Base-by-base conservation (phyloP, 2,329 filamentous ascomycete genomes). In the Trichoderma polysporum region DNA sequence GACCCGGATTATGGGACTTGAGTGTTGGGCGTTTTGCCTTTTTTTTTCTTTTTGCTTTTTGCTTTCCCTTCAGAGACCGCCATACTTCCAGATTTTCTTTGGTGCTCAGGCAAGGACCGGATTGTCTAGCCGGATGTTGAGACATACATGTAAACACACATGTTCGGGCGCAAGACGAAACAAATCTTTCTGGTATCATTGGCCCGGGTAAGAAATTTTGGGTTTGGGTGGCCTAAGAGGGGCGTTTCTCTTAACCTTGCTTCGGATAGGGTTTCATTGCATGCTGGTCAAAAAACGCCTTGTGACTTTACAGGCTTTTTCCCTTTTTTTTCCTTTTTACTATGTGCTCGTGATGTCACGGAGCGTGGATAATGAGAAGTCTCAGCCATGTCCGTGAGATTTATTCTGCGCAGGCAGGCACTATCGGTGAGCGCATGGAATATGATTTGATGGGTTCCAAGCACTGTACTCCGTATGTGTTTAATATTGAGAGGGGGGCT, bases 371-470 rank as follows among this genome's bases (percentile, higher is more conserved):
- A n/a, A 27, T 45, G 33, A 53, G 35, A 45, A 53, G 50, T 22
- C 47, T 41, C 59, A 52, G 31, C 27, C 35, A 41, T 59, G 10
- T 59, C 29, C 33, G 27, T 33, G 56, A 39, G 17, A 25, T 37
- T 35, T 22, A n/a, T 33, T 25, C 56, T 47, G 56, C 58, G 37
- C 45, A 64, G 27, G 22, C 39, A 45, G 37, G 7, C 60, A 54
- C 37, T 56, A 13, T 52, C 60, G 60, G 60, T 64, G 60, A 47
- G 50, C 49, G 29, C 37, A 54, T 56, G 60, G 60, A 12, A 53
- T 56, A 3, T 47, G 50, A 64, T 64, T 64, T 50, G 60, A 56
- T 27, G 49, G 22, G 37, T 17, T 27, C 19, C n/a, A 53, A 19
- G 53, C 35, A 22, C n/a, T 27, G 60, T 22, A 35, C 27, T 45